These are phyloP conservation scores for Exophiala aquamarina DNA, from an alignment of 2,329 filamentous ascomycete species.

Conservation along the genomic window DNA sequence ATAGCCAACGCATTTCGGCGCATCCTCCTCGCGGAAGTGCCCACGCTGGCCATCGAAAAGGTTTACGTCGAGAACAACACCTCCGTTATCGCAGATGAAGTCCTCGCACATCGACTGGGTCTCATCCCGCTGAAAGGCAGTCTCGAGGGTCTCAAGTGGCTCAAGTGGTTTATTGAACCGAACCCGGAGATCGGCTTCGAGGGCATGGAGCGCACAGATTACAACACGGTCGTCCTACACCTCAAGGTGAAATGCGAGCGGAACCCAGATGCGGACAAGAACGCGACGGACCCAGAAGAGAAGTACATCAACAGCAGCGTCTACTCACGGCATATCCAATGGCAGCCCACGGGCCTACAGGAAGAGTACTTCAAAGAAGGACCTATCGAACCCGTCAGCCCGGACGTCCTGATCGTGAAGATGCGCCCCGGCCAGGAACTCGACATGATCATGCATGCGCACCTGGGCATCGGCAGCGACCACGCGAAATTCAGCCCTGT, in stretches of 20 bases:
- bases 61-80: conserved; percentile 96
- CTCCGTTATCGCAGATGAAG: conserved; percentile 96
- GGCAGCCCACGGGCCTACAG: conserved; percentile 71
- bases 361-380: conserved; percentile 59
- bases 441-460: conserved; percentile 83
- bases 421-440: conserved; percentile 87
- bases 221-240: conserved; percentile 80
- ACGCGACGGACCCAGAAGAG: conserved; percentile 77
- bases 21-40: conserved; percentile 91
- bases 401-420: conserved; percentile 92
- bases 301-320: conserved; percentile 84
- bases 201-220: conserved; percentile 59
- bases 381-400: conserved; percentile 75
- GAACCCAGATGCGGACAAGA: conserved; percentile 68
- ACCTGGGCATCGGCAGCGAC: conserved; percentile 90
- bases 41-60: conserved; percentile 88
- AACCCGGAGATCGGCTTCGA: conserved; percentile 53
- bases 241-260: conserved; percentile 78
- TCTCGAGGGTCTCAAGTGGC: conserved; percentile 73
- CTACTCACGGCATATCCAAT: conserved; percentile 76
- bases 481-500: conserved; percentile 98
- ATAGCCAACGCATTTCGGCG: conserved; percentile 97
- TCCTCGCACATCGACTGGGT: conserved; percentile 84
- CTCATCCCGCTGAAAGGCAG: conserved; percentile 85
- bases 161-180: conserved; percentile 79